Conservation (phyloP, 1,284 basidiomycete species). For the Gymnopus androsaceus region DNA sequence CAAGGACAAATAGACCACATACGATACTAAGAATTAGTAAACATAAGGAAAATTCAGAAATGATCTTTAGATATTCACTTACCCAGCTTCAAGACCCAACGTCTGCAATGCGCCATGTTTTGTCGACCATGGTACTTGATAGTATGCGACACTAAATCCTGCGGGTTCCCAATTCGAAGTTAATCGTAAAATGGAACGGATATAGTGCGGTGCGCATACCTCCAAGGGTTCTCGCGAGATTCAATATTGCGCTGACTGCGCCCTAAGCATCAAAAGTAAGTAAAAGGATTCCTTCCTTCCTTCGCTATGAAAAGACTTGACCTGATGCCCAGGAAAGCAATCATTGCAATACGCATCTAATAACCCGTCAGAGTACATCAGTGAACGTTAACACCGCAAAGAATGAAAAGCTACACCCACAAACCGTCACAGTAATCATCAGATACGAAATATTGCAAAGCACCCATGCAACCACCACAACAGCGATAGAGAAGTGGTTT, state of each 20-base stretch:
- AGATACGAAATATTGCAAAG: slow-evolving; percentile 55
- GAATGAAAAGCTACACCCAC: slow-evolving; percentile 33
- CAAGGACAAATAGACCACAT: slow-evolving; percentile 51
- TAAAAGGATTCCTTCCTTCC: too few species aligned
- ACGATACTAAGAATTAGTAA: slow-evolving; percentile 34
- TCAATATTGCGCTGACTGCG: slow-evolving; percentile 61
- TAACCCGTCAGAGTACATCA: not conserved
- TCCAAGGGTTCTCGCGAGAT: slow-evolving; percentile 57
- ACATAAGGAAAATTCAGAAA: not conserved
- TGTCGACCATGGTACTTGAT: slow-evolving; percentile 54
- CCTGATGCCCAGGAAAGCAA: slow-evolving; percentile 45
- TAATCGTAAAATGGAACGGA: too few species aligned
- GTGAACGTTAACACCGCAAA: not conserved
- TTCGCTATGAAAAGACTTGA: too few species aligned
- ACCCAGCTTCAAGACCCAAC: slow-evolving; percentile 53
- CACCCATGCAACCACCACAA: slow-evolving; percentile 61
- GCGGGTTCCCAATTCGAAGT: too few species aligned
- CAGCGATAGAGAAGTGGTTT: slow-evolving; percentile 48
- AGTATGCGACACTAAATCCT: slow-evolving; percentile 62
- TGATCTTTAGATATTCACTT: slow-evolving; percentile 12
- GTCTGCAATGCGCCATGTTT: slow-evolving; percentile 49
- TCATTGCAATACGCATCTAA: slow-evolving; percentile 53
- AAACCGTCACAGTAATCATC: slow-evolving; percentile 61
- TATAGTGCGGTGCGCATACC: slow-evolving; percentile 35
- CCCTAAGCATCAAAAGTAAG: too few species aligned